Evolutionary conservation across 306 rosid species (phyloP), one percentile per base, ranked within the genome.

Genomic region (Albizia julibrissin): DNA sequence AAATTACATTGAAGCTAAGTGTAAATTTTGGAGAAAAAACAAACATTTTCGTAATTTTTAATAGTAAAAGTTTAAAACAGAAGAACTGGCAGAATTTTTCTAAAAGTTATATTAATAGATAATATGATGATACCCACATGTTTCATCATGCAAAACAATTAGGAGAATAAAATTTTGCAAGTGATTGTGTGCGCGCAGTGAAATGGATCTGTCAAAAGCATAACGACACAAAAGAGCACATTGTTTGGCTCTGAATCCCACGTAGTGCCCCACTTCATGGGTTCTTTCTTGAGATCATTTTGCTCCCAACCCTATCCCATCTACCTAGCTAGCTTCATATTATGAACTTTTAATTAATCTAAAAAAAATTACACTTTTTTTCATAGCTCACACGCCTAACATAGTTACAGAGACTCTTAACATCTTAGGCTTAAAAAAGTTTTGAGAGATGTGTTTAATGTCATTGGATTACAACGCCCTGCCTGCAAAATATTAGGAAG

Each of bases 181-280:
- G 78, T 21, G 78, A 31, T 33, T 24, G 27, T 70, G 37, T 24
- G 29, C 13, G 49, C 58, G 7, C n/a, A 34, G 66, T 33, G 49
- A 74, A 74, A 19, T n/a, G 67, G 67, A 74, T 34, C 19, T 70
- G 40, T 52, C 11, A 26, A 74, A 54, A 54, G 79, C 79, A 54
- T 34, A 37, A 75, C 11, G 47, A 31, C 78, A 33, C 54, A 19
- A 22, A 13, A 27, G 15, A 24, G 44, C 67, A 75, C 59, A 54
- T 61, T 76, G 70, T 76, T 65, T 46, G 61, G 74, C 64, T 40
- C 34, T 44, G 71, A 44, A 44, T 24, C 62, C 18, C 31, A 78
- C 22, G 50, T 29, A 78, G 72, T 78, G 81, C 74, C 59, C 76
- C 76, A 72, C 76, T 72, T 72, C 2, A 27, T 44, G 40, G 33